A percentile compares a stretch with the other conserved stretches of the same genome.
phyloP scores from a whole-genome alignment of 2,329 filamentous ascomycete species.

The Botrytis fabae region DNA sequence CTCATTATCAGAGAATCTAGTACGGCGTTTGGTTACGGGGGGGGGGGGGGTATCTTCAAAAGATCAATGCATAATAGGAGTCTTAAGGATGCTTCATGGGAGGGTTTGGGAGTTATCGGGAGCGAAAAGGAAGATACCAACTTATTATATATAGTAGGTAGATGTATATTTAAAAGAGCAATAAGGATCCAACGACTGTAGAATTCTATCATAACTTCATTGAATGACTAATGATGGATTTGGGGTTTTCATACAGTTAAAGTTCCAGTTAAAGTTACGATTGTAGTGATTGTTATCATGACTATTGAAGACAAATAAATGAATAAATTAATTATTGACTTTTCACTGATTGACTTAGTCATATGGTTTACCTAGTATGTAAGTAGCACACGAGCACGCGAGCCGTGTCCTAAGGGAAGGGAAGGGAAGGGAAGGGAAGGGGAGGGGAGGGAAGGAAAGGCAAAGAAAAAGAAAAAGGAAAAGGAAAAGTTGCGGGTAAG shows the following conservation, averaged over 20 bases:
- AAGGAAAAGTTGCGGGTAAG: neutral
- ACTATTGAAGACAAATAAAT: neutral
- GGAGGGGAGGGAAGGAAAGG: no score
- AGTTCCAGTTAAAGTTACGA: neutral
- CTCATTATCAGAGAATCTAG: neutral
- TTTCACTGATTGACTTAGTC: neutral
- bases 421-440: no score
- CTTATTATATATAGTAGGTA: neutral
- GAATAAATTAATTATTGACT: neutral
- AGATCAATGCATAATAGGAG: slow-evolving; percentile 16
- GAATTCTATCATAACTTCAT: neutral
- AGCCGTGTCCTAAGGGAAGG: neutral
- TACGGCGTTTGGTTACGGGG: slow-evolving; percentile 8
- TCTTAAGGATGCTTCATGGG: neutral
- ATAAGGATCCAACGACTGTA: no score
- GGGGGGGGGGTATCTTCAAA: neutral
- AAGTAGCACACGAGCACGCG: neutral
- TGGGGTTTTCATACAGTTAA: neutral
- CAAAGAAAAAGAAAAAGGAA: neutral
- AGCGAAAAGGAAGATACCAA: slow-evolving; percentile 14
- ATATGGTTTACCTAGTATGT: no score
- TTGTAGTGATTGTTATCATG: neutral
- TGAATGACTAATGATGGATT: neutral
- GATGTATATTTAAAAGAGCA: neutral
- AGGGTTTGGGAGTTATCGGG: slow-evolving; percentile 5